Evolutionary conservation across 345 rosid genomes (phyloP).

Genomic region (Lepidium aucheri): DNA sequence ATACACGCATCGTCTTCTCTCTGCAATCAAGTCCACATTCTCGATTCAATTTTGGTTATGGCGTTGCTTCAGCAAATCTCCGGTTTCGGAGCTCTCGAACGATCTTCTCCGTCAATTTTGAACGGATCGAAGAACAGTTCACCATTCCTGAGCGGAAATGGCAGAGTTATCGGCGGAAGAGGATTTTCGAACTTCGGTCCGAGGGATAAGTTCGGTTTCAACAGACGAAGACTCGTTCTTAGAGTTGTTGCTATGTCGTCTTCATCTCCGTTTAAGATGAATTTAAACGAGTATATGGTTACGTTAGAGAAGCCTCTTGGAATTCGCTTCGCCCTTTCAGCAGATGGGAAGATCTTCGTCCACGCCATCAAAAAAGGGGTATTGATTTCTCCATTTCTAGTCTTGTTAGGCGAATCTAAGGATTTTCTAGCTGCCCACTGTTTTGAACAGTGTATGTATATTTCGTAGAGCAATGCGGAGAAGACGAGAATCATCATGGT

Average conservation of each 20-base stretch:
- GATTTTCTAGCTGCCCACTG: background rate
- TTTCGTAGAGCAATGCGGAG: slow-evolving; percentile 74
- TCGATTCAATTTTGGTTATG: background rate
- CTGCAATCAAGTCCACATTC: background rate
- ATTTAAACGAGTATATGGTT: slow-evolving; percentile 92
- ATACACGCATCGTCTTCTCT: background rate
- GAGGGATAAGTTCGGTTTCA: background rate
- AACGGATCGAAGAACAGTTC: slow-evolving; percentile 13
- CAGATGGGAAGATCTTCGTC: slow-evolving; percentile 69
- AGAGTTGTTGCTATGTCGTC: slow-evolving; percentile 42
- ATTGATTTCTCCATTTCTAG: background rate
- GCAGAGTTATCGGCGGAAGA: slow-evolving; percentile 22
- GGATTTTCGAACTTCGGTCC: background rate
- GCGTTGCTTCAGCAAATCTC: slow-evolving; percentile 37
- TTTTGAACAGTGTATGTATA: background rate
- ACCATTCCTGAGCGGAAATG: slow-evolving; percentile 18
- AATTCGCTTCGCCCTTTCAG: slow-evolving; percentile 65
- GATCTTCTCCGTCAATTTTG: background rate
- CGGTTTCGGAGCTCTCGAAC: slow-evolving; percentile 34
- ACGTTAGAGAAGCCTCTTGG: slow-evolving; percentile 83
- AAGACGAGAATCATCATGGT: slow-evolving; percentile 86
- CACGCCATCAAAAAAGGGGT: slow-evolving; percentile 84
- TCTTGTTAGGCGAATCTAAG: background rate
- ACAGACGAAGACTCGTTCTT: slow-evolving; percentile 2
- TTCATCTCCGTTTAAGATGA: slow-evolving; percentile 45